phyloP scores from a whole-genome alignment of 2,329 filamentous ascomycete species.

The Neofusicoccum umdonicola region DNA sequence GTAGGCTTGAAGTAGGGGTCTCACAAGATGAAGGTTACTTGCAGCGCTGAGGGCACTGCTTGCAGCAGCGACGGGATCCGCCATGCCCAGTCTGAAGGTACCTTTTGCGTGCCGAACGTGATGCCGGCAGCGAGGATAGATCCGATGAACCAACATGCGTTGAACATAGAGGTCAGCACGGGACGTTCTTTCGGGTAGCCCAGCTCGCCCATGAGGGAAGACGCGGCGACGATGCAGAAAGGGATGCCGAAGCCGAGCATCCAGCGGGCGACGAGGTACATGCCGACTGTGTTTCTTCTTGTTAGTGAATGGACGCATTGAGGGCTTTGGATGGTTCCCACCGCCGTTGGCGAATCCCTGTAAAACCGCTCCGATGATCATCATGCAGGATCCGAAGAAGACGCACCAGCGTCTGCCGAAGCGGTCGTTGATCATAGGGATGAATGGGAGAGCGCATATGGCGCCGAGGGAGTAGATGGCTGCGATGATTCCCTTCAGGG shows the following conservation, averaged over 20 bases:
- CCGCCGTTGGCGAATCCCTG: conserved; percentile 41
- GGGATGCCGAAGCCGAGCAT: conserved; percentile 68
- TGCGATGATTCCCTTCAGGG: conserved; percentile 25
- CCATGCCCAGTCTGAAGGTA: conserved; percentile 65
- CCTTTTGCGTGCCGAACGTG: conserved; percentile 60
- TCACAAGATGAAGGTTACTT: conserved; percentile 61
- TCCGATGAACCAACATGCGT: conserved; percentile 66
- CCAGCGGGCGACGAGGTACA: conserved; percentile 61
- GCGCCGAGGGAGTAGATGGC: conserved; percentile 28
- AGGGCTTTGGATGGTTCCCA: conserved; percentile 11
- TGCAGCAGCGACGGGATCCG: conserved; percentile 65
- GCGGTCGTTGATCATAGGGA: conserved; percentile 27
- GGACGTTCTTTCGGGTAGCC: conserved; percentile 68
- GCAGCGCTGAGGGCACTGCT: conserved; percentile 59
- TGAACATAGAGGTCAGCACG: conserved; percentile 64
- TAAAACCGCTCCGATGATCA: conserved; percentile 11
- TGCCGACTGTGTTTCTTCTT: conserved; percentile 19
- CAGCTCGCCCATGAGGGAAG: conserved; percentile 64
- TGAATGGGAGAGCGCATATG: conserved; percentile 25
- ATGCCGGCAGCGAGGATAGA: conserved; percentile 58
- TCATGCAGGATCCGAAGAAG: conserved; percentile 16
- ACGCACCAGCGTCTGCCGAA: conserved; percentile 25
- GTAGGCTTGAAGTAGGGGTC: neutral
- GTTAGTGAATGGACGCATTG: neutral
- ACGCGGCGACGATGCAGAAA: conserved; percentile 62